These are phyloP conservation scores for Kuraishia hungarica DNA, from an alignment of 805 yeast species.

Conservation along the genomic window DNA sequence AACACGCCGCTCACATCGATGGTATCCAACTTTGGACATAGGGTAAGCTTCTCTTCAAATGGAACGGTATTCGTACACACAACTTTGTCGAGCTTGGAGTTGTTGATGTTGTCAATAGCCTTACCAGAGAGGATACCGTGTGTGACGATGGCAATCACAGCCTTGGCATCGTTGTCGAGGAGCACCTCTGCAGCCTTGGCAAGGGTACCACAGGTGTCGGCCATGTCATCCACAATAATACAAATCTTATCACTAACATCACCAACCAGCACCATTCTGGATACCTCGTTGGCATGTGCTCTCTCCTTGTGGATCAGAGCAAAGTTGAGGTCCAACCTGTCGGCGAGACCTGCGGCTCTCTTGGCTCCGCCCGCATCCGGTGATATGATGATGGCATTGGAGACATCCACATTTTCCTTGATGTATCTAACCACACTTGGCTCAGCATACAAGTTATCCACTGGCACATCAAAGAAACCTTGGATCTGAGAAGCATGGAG, in stretches of 20 bases:
- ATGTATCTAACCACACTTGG: conserved; percentile 74
- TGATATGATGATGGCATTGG: conserved; percentile 67
- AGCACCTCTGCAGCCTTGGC: conserved; percentile 77
- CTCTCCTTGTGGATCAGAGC: conserved; percentile 83
- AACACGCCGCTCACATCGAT: conserved; percentile 67
- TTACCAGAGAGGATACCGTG: conserved; percentile 75
- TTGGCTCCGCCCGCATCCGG: conserved; percentile 92
- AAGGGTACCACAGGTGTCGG: conserved; percentile 82
- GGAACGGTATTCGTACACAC: conserved; percentile 81
- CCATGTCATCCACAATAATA: conserved; percentile 81
- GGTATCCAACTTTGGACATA: conserved; percentile 55
- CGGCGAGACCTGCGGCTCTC: conserved; percentile 81
- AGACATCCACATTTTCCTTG: conserved; percentile 46
- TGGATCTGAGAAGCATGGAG: conserved; percentile 85
- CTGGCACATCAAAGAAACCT: conserved; percentile 79
- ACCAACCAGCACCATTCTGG: conserved; percentile 80
- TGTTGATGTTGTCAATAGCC: conserved; percentile 64
- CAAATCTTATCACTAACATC: conserved; percentile 73
- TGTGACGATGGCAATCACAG: conserved; percentile 75
- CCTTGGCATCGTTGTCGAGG: conserved; percentile 56
- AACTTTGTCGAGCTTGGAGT: conserved; percentile 56
- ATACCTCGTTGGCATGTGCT: conserved; percentile 75
- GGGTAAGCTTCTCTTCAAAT: conserved; percentile 49
- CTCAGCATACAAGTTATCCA: conserved; percentile 78
- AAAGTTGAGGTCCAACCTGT: conserved; percentile 68